A percentile compares a stretch with the other conserved stretches of the same genome.
Conservation (phyloP, 225 moss, liverwort and hornwort genomes). For the Lunularia cruciata region DNA sequence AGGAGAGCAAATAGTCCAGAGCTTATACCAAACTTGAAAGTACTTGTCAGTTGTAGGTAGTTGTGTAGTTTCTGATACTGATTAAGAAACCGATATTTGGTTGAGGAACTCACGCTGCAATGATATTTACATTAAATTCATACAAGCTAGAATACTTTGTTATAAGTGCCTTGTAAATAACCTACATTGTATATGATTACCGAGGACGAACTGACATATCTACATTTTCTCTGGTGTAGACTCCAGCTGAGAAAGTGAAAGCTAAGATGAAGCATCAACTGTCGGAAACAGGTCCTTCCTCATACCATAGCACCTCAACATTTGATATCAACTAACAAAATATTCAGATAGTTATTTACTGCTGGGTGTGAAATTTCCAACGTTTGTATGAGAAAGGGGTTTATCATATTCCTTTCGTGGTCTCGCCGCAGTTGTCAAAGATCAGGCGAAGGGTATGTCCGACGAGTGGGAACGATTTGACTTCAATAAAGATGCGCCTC, state of each 20-base stretch:
- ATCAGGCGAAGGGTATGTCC: constrained; percentile 50
- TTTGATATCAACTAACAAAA: neutral
- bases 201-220: neutral
- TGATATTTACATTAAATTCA: too few relatives aligned
- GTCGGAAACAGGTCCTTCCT: constrained; percentile 49
- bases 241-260: constrained; percentile 64
- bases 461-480: constrained; percentile 78
- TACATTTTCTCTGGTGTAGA: constrained; percentile 36
- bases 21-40: too few relatives aligned
- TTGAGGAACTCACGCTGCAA: too few relatives aligned
- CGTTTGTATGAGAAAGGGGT: too few relatives aligned
- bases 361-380: neutral
- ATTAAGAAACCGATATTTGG: too few relatives aligned
- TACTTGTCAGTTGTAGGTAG: too few relatives aligned
- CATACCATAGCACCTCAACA: neutral
- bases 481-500: constrained; percentile 62
- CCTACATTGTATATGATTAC: too few relatives aligned
- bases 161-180: too few relatives aligned
- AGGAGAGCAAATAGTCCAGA: too few relatives aligned
- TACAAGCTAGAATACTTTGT: too few relatives aligned
- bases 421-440: constrained; percentile 49
- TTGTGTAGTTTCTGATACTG: too few relatives aligned
- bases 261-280: constrained; percentile 67
- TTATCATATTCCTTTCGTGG: neutral
- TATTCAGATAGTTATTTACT: too few relatives aligned